Conservation (phyloP, 1,284 basidiomycete genomes). For the Rhodotorula sp. region DNA sequence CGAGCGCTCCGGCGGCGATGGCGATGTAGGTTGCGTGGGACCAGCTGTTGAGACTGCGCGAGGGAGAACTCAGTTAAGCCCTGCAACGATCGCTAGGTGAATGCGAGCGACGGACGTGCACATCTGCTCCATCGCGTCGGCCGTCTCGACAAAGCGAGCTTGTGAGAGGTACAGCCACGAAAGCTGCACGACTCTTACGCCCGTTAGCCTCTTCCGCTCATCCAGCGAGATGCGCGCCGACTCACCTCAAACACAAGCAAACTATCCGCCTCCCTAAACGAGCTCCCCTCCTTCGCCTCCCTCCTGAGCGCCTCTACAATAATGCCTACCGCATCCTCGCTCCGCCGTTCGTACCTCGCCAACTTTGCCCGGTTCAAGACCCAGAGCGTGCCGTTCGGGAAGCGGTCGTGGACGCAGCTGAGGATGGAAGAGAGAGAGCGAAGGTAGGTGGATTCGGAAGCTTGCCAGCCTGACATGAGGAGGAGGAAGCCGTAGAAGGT, state of each 20-base stretch:
- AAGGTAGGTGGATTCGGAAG: constrained; percentile 34
- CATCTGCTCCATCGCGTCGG: constrained; percentile 37
- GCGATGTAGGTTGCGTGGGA: constrained; percentile 40
- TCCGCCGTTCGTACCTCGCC: constrained; percentile 24
- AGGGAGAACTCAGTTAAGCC: too few relatives aligned
- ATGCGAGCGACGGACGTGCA: constrained; percentile 1
- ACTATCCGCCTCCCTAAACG: constrained; percentile 42
- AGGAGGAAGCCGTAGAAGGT: constrained; percentile 41
- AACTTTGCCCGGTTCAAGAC: constrained; percentile 41
- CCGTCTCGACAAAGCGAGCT: constrained; percentile 30
- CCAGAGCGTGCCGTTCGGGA: constrained; percentile 43
- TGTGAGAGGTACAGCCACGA: constrained; percentile 39
- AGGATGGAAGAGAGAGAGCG: constrained; percentile 22
- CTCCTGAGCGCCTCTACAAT: constrained; percentile 24
- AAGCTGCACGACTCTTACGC: constrained; percentile 2
- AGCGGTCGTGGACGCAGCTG: constrained; percentile 24
- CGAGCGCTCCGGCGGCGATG: constrained; percentile 34
- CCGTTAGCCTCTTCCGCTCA: too few relatives aligned
- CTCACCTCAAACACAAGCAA: constrained; percentile 42
- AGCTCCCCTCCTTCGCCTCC: constrained; percentile 14
- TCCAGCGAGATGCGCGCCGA: too few relatives aligned
- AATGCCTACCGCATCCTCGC: constrained; percentile 29
- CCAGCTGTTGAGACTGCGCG: constrained; percentile 37
- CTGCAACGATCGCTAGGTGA: neutral
- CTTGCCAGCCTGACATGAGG: constrained; percentile 42